A percentile compares a stretch with the other conserved stretches of the same genome.
These are phyloP conservation scores for Clitopilus passeckerianus DNA, from an alignment of 768 basidiomycete genomes.

Conservation along the genomic window DNA sequence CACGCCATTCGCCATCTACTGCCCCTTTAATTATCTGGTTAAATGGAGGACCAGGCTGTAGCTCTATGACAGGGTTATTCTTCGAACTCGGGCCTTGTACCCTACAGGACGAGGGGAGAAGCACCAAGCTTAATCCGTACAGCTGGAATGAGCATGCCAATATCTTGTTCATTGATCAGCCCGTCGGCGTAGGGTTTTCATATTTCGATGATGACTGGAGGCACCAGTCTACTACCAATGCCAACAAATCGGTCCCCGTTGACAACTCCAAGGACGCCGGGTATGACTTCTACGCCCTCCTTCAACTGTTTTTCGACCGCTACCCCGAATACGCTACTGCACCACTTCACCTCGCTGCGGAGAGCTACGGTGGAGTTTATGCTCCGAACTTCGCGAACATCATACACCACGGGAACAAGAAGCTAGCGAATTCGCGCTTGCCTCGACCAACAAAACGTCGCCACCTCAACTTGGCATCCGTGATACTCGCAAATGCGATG, in stretches of 20 bases:
- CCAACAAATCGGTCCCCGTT: background rate
- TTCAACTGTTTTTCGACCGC: constrained; percentile 27
- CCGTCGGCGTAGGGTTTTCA: constrained; percentile 56
- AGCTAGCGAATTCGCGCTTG: background rate
- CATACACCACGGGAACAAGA: constrained; percentile 38
- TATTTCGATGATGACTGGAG: constrained; percentile 50
- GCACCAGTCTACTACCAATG: background rate
- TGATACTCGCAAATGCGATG: constrained; percentile 47
- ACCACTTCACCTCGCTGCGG: constrained; percentile 26
- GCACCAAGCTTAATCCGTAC: constrained; percentile 49
- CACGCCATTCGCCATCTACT: background rate
- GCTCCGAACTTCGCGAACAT: constrained; percentile 40
- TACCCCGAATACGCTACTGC: constrained; percentile 27
- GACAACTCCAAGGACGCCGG: background rate
- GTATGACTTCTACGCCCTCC: constrained; percentile 33
- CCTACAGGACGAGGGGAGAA: constrained; percentile 19
- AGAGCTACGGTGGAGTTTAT: constrained; percentile 34
- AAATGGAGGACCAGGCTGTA: background rate
- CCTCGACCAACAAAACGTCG: constrained; percentile 14
- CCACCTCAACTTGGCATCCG: constrained; percentile 33
- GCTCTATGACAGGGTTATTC: background rate
- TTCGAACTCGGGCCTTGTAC: background rate
- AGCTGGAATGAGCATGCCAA: constrained; percentile 69
- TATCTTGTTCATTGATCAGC: constrained; percentile 60
- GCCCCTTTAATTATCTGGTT: background rate